A percentile compares a stretch with the other conserved stretches of the same genome.
Evolutionary conservation across 768 basidiomycete genomes (phyloP).

Genomic region (Lentinula aciculospora): DNA sequence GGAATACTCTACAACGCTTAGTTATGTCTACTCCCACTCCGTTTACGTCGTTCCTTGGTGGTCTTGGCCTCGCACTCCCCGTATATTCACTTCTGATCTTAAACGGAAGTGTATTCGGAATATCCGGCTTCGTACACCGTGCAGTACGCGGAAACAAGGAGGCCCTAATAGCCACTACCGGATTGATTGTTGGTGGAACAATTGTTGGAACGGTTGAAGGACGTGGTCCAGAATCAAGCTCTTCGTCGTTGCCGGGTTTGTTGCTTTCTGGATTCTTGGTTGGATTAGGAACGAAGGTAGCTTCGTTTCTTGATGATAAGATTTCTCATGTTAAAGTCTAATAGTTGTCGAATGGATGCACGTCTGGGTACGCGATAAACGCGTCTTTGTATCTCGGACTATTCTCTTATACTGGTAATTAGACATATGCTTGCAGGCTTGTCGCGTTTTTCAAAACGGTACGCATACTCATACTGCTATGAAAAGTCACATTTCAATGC

Average conservation of each 20-base stretch:
- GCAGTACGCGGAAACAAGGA: slow-evolving; percentile 39
- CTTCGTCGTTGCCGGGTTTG: slow-evolving; percentile 18
- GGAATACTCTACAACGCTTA: background rate
- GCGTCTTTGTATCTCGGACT: background rate
- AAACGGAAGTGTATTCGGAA: slow-evolving; percentile 53
- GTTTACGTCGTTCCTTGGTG: slow-evolving; percentile 50
- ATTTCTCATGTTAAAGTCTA: background rate
- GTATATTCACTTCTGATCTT: slow-evolving; percentile 46
- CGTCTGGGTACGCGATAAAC: slow-evolving; percentile 44
- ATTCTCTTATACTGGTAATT: background rate
- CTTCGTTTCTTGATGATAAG: background rate
- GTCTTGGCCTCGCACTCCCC: slow-evolving; percentile 44
- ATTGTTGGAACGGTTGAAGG: slow-evolving; percentile 36
- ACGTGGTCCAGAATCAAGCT: slow-evolving; percentile 20
- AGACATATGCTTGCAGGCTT: slow-evolving; percentile 65
- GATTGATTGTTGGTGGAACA: slow-evolving; percentile 45
- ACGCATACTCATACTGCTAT: slow-evolving; percentile 10
- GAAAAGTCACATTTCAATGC: background rate
- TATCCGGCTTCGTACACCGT: slow-evolving; percentile 56
- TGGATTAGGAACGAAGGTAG: slow-evolving; percentile 53
- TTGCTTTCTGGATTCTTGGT: slow-evolving; percentile 49
- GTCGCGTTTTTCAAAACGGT: slow-evolving; percentile 52
- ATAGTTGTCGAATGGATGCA: slow-evolving; percentile 58
- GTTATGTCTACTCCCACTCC: slow-evolving; percentile 38
- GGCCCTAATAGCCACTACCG: slow-evolving; percentile 33